These are phyloP conservation scores for Erodium trifolium DNA, from an alignment of 441 rosid genomes.

Conservation along the genomic window DNA sequence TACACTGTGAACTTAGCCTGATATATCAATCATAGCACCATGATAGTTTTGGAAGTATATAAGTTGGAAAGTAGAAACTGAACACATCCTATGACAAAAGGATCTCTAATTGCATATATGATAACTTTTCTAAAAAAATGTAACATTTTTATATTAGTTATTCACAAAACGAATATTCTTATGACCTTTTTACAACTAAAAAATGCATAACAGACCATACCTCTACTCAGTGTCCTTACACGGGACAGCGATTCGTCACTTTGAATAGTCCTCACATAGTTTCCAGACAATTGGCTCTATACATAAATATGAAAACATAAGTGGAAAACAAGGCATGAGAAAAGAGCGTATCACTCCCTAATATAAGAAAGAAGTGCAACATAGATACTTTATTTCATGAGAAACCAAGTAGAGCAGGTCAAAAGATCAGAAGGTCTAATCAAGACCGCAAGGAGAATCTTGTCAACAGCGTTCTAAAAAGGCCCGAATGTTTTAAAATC, in stretches of 20 bases:
- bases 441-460: neutral
- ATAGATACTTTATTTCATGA: neutral
- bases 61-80: neutral
- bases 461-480: neutral
- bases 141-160: neutral
- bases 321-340: conserved; percentile 9
- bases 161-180: too few species aligned
- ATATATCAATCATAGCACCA: too few species aligned
- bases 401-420: neutral
- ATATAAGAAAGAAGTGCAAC: neutral
- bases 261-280: conserved; percentile 41
- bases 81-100: neutral
- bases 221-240: conserved; percentile 51
- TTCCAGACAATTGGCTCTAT: conserved; percentile 60
- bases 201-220: conserved; percentile 23
- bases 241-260: conserved; percentile 45
- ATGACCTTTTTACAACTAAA: too few species aligned
- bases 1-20: neutral
- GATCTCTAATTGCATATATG: neutral
- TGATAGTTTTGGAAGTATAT: neutral
- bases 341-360: neutral
- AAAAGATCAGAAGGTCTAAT: conserved; percentile 1
- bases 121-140: neutral
- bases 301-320: conserved; percentile 17
- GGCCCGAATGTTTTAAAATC: neutral